phyloP scores from a whole-genome alignment of 2,329 filamentous ascomycete species.

The Stagonosporopsis vannaccii region DNA sequence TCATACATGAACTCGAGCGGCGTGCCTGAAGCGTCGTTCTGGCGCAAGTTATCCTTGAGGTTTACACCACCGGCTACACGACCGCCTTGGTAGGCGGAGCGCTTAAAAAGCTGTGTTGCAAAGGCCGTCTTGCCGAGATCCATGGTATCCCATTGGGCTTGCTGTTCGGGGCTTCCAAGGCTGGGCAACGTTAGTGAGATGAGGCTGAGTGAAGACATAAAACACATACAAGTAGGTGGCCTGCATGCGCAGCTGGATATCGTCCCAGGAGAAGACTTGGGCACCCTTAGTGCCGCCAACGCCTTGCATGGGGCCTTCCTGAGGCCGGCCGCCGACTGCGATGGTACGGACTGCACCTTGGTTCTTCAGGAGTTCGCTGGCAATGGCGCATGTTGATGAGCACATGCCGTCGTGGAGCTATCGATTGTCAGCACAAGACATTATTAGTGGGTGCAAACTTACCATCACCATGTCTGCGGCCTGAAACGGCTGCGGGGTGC shows the following conservation, averaged over 20 bases:
- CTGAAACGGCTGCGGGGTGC: conserved; percentile 46
- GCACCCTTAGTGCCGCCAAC: conserved; percentile 56
- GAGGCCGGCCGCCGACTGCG: conserved; percentile 53
- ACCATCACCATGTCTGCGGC: conserved; percentile 52
- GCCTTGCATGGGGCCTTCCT: conserved; percentile 53
- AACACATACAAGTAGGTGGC: conserved; percentile 36
- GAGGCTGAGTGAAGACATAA: neutral
- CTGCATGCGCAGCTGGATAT: conserved; percentile 42
- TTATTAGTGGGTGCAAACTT: neutral
- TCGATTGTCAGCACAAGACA: neutral
- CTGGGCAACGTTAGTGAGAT: conserved; percentile 10
- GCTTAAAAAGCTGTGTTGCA: conserved; percentile 43
- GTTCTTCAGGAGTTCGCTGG: conserved; percentile 55
- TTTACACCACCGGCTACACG: conserved; percentile 43
- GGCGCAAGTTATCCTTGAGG: conserved; percentile 48
- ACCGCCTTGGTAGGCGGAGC: conserved; percentile 35
- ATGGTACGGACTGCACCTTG: conserved; percentile 54
- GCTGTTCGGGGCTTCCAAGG: conserved; percentile 41
- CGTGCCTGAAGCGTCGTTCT: conserved; percentile 46
- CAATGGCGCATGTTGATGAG: conserved; percentile 56
- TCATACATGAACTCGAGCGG: conserved; percentile 54
- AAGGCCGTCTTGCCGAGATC: conserved; percentile 44
- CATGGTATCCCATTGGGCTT: conserved; percentile 37
- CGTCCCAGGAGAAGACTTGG: conserved; percentile 46
- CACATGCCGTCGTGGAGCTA: conserved; percentile 55